phyloP scores from a whole-genome alignment of 306 rosid genomes.

The Malus sieversii region DNA sequence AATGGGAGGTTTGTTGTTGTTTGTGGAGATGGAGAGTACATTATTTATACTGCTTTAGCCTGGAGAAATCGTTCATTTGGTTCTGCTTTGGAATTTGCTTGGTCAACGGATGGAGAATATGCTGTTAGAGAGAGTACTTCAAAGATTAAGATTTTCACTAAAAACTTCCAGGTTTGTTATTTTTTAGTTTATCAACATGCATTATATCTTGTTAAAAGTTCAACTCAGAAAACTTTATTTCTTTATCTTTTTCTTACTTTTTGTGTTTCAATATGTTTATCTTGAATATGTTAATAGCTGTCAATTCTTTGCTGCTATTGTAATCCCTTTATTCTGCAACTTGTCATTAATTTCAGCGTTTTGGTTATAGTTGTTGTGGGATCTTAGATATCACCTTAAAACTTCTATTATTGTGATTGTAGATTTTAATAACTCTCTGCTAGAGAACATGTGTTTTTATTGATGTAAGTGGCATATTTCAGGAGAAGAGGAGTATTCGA shows the following conservation, averaged over 20 bases:
- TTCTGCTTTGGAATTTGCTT: conserved; percentile 89
- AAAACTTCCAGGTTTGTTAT: conserved; percentile 78
- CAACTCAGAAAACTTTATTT: not conserved
- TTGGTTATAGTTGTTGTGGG: conserved; percentile 6
- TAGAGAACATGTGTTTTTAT: conserved; percentile 5
- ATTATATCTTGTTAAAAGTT: not conserved
- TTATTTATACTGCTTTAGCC: conserved; percentile 94
- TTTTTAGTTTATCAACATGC: not conserved
- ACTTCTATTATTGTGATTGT: not conserved
- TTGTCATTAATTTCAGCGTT: not conserved
- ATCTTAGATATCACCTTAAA: not conserved
- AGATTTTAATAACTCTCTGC: not conserved
- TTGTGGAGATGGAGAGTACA: conserved; percentile 98
- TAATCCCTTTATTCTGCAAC: not conserved
- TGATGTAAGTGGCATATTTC: conserved; percentile 25
- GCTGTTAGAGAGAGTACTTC: conserved; percentile 97
- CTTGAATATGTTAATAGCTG: conserved; percentile 3
- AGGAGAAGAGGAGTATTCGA: conserved; percentile 91
- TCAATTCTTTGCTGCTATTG: not conserved
- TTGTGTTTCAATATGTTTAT: not conserved
- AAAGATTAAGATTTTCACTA: conserved; percentile 84
- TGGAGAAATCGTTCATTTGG: conserved; percentile 99
- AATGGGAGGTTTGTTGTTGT: conserved; percentile 99
- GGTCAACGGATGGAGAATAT: conserved; percentile 96
- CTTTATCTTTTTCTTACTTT: not conserved